Conservation (phyloP, 768 basidiomycete genomes). For the Rhizopogon sp. region DNA sequence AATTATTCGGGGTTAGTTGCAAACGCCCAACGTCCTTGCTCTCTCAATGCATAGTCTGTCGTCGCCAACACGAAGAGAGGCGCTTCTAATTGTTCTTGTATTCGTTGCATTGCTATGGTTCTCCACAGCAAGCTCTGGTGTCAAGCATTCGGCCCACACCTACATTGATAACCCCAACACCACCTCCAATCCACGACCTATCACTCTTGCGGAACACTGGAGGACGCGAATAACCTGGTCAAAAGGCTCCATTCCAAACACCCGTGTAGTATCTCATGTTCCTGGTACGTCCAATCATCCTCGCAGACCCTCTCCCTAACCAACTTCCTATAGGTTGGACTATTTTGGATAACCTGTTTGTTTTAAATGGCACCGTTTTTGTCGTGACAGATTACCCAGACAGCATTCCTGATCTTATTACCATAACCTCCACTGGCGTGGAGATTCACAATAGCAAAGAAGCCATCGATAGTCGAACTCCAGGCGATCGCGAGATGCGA, state of each 20-base stretch:
- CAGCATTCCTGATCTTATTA: slow-evolving; percentile 55
- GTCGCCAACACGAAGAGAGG: slow-evolving; percentile 53
- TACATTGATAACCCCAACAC: slow-evolving; percentile 1
- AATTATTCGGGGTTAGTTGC: no score
- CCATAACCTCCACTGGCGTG: slow-evolving; percentile 68
- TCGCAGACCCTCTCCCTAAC: neutral
- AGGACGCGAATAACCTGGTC: slow-evolving; percentile 36
- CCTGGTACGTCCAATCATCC: slow-evolving; percentile 44
- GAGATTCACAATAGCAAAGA: slow-evolving; percentile 53
- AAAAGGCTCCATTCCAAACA: slow-evolving; percentile 40
- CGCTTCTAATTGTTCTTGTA: slow-evolving; percentile 44
- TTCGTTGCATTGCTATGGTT: slow-evolving; percentile 45
- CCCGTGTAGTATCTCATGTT: slow-evolving; percentile 68
- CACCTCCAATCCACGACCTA: neutral
- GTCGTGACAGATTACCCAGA: slow-evolving; percentile 74
- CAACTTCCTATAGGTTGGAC: slow-evolving; percentile 67
- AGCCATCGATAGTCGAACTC: slow-evolving; percentile 55
- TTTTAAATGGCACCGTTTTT: slow-evolving; percentile 77
- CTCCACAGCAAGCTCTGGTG: slow-evolving; percentile 18
- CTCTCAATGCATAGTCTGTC: slow-evolving; percentile 8
- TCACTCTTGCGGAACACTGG: slow-evolving; percentile 20
- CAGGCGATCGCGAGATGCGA: slow-evolving; percentile 74
- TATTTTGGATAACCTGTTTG: slow-evolving; percentile 77
- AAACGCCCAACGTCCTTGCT: neutral
- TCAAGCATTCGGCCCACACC: slow-evolving; percentile 4